These are phyloP conservation scores for Komagataea norvegica DNA, from an alignment of 1,139 yeast genomes.

Conservation along the genomic window DNA sequence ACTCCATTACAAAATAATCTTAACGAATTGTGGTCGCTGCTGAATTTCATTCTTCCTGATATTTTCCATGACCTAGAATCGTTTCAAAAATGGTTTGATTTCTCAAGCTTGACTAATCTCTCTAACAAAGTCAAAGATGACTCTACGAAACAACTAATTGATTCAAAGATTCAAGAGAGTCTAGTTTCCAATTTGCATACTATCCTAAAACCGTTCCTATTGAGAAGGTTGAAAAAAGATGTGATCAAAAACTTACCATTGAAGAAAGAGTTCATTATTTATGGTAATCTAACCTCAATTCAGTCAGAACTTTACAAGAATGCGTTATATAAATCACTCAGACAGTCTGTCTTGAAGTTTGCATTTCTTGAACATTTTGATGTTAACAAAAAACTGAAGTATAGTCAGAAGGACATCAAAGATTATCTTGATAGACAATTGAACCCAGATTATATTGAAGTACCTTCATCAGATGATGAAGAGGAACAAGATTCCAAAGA, in stretches of 20 bases:
- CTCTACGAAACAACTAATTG: conserved; percentile 41
- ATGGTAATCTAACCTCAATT: conserved; percentile 56
- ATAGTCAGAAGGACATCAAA: conserved; percentile 36
- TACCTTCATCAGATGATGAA: conserved; percentile 6
- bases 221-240: conserved; percentile 73
- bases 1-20: conserved; percentile 91
- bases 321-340: conserved; percentile 47
- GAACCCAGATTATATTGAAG: conserved; percentile 31
- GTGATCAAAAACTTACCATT: conserved; percentile 73
- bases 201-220: conserved; percentile 78
- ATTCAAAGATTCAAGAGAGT: conserved; percentile 57
- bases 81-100: conserved; percentile 93
- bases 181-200: conserved; percentile 77
- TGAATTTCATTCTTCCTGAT: conserved; percentile 87
- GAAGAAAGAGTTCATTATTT: conserved; percentile 81
- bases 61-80: conserved; percentile 84
- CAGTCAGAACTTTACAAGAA: conserved; percentile 65
- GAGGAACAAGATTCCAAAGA: conserved; percentile 11
- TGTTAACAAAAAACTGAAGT: conserved; percentile 29
- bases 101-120: conserved; percentile 41
- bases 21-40: conserved; percentile 82
- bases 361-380: conserved; percentile 44
- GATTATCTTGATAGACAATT: conserved; percentile 35
- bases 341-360: conserved; percentile 38
- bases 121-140: conserved; percentile 33